Percentiles rank a stretch among this genome's conserved stretches.
phyloP scores from a whole-genome alignment of 345 rosid genomes.

The Camelina hispida region DNA sequence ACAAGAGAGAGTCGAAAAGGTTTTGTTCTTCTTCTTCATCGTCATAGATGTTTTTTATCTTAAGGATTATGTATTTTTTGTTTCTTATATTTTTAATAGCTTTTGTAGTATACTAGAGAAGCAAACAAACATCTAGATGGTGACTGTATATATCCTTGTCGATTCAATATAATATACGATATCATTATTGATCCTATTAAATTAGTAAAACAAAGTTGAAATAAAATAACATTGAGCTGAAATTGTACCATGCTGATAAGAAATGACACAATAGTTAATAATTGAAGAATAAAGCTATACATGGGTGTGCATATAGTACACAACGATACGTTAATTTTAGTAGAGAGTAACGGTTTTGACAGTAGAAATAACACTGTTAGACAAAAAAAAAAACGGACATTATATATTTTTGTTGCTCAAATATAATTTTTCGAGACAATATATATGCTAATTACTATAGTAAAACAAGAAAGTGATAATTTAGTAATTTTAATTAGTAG shows the following conservation, averaged over 20 bases:
- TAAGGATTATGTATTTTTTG: not conserved
- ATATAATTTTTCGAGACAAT: not conserved
- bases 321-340: not conserved
- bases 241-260: slow-evolving; percentile 6
- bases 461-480: not conserved
- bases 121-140: slow-evolving; percentile 34
- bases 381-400: not conserved
- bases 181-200: slow-evolving; percentile 24
- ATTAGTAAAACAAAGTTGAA: slow-evolving; percentile 10
- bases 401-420: not conserved
- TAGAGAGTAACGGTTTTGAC: not conserved
- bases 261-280: not conserved
- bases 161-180: slow-evolving; percentile 33
- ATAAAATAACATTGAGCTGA: not conserved
- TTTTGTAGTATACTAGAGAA: slow-evolving; percentile 27
- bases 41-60: slow-evolving; percentile 1
- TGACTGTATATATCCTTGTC: slow-evolving; percentile 35
- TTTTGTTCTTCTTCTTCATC: not conserved
- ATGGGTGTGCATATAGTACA: too few relatives aligned
- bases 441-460: not conserved
- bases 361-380: not conserved
- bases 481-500: not conserved
- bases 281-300: not conserved
- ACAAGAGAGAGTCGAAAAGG: not conserved
- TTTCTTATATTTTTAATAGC: slow-evolving; percentile 1